These are phyloP conservation scores for Talaromyces sp. DNA, from an alignment of 2,329 filamentous ascomycete genomes.

Conservation along the genomic window DNA sequence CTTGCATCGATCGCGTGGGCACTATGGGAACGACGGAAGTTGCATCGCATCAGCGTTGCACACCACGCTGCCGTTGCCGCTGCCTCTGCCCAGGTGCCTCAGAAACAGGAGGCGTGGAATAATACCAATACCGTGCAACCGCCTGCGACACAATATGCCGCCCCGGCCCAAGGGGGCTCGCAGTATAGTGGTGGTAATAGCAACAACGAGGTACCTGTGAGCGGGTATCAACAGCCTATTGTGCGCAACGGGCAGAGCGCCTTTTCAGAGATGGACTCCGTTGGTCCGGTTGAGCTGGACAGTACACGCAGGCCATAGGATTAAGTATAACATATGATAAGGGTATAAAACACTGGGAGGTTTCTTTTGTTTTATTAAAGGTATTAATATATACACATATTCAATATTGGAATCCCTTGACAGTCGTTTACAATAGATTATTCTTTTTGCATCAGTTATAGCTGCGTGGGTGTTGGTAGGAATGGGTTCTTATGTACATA, in stretches of 20 bases:
- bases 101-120: not conserved
- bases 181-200: not conserved
- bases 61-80: not conserved
- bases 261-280: not conserved
- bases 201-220: not conserved
- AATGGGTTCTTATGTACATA: not conserved
- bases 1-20: constrained; percentile 24
- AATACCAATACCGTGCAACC: not conserved
- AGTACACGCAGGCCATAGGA: not conserved
- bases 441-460: not conserved
- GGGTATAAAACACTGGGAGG: not conserved
- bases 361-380: not conserved
- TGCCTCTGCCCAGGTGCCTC: not conserved
- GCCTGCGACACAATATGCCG: not conserved
- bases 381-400: not conserved
- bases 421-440: not conserved
- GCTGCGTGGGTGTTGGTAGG: not conserved
- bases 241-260: not conserved
- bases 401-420: not conserved
- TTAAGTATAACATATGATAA: not conserved
- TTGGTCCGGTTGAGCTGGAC: not conserved
- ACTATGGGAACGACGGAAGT: constrained; percentile 21
- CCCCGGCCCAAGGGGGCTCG: not conserved
- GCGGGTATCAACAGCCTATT: not conserved
- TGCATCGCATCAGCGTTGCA: constrained; percentile 1